Base-by-base conservation (phyloP, 768 basidiomycete genomes). In the Suillus decipiens region DNA sequence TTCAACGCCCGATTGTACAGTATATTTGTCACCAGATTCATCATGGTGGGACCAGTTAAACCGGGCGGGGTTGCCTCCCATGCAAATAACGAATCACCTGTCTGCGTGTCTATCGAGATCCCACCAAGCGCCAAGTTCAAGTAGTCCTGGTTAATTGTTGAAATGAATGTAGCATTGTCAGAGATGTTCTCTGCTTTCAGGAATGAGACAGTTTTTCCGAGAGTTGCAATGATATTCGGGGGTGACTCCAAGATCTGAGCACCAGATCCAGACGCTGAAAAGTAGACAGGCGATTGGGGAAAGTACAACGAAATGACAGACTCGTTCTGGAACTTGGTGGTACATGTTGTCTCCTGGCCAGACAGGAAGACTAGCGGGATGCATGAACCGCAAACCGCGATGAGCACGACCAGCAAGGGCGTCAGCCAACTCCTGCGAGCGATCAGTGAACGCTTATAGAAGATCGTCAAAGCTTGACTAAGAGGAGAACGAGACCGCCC, bases 51-150 rank as follows among this genome's bases (percentile, higher is more conserved):
- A 5, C 88, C 89, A 19, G 79, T 81, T 7, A 85, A 66, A 1
- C 86, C 86, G 6, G 89, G 86, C 7, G 86, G 77, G 1, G 79
- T 75, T 2, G 85, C 88, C 71, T 92, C 87, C 88, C 89, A 93
- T 31, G 92, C 89, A 37, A 93, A 68, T 48, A 91, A 69, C 0
- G 87, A 75, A 12, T 81, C 71, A 0, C 83, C 81, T 0, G 82
- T 81, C 36, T 78, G 64, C 5, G 75, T 39, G 62, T 92, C 81
- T 14, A 91, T 68, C 0, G 90, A 91, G 33, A 93, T 73, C 36
- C 92, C 92, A 37, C 92, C 92, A 17, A 86, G 69, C 0, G 84
- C 76, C n/a, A 89, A 71, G 63, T 86, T 83, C 24, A 73, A 75
- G 71, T 83, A 88, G 55, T 86, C 75, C 51, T 80, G 75, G 34